Evolutionary conservation across 331 rosid genomes (phyloP).

Genomic region (Quercus tomentella): DNA sequence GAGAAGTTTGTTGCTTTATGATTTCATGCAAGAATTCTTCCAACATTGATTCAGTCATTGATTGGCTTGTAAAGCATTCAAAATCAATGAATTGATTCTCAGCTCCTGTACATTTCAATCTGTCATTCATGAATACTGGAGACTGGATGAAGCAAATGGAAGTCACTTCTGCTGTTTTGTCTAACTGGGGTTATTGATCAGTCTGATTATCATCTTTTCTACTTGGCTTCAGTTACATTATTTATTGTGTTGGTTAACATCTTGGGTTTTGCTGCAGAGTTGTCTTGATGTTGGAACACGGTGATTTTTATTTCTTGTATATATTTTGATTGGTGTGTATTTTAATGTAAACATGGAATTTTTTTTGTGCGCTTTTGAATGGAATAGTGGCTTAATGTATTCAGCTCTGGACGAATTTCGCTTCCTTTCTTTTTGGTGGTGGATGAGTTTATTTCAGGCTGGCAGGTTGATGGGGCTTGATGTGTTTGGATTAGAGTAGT

Average conservation of each 20-base stretch:
- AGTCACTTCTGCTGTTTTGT: conserved; percentile 2
- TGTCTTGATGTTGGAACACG: not conserved
- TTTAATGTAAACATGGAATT: conserved; percentile 2
- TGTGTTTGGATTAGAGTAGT: not conserved
- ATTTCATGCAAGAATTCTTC: conserved; percentile 60
- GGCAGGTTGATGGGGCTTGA: not conserved
- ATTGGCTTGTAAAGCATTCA: conserved; percentile 58
- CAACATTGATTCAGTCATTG: conserved; percentile 45
- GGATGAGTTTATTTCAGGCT: not conserved
- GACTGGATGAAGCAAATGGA: not conserved
- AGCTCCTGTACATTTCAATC: conserved; percentile 8
- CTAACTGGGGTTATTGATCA: not conserved
- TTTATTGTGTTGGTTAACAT: conserved; percentile 12
- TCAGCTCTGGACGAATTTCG: not conserved
- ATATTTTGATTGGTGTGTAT: not conserved
- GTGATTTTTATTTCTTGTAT: not conserved
- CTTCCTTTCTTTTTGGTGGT: not conserved
- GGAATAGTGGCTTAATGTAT: not conserved
- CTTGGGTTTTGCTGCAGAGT: not conserved
- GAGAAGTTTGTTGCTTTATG: conserved; percentile 61
- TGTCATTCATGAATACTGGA: not conserved
- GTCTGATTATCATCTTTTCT: conserved; percentile 5
- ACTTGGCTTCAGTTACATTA: conserved; percentile 12
- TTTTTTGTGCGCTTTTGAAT: conserved; percentile 12
- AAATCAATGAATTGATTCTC: conserved; percentile 35